Conservation (phyloP, 2,329 filamentous ascomycete genomes). For the Ampelomyces quisqualis region DNA sequence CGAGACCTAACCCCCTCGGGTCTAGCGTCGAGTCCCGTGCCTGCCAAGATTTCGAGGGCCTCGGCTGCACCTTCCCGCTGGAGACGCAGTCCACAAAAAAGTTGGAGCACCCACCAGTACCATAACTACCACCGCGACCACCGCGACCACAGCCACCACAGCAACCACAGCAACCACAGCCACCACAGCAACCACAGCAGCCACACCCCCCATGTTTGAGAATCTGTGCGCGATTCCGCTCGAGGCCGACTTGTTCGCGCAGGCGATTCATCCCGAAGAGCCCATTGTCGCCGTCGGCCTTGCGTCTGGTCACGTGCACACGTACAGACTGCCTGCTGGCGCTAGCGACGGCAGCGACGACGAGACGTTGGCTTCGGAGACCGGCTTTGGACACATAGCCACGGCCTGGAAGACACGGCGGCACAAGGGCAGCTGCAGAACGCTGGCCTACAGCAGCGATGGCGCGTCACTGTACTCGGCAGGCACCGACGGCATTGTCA, state of each 20-base stretch:
- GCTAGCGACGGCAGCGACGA: slow-evolving; percentile 51
- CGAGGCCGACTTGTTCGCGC: slow-evolving; percentile 80
- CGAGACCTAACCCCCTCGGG: no score
- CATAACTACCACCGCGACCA: not conserved
- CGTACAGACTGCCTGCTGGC: slow-evolving; percentile 69
- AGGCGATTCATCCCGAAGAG: slow-evolving; percentile 80
- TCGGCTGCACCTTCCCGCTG: slow-evolving; percentile 19
- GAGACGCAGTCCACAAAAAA: slow-evolving; percentile 27
- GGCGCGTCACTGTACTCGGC: slow-evolving; percentile 66
- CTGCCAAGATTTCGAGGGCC: slow-evolving; percentile 21
- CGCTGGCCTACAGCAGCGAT: slow-evolving; percentile 75
- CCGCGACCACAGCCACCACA: slow-evolving; percentile 8
- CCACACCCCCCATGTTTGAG: slow-evolving; percentile 69
- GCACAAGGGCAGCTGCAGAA: slow-evolving; percentile 92
- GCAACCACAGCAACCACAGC: slow-evolving; percentile 7
- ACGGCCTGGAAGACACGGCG: slow-evolving; percentile 82
- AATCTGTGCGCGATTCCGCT: slow-evolving; percentile 89
- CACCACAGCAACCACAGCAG: slow-evolving; percentile 4
- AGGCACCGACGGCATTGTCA: slow-evolving; percentile 64
- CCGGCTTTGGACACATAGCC: slow-evolving; percentile 74
- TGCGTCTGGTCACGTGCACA: slow-evolving; percentile 80
- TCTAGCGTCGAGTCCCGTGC: no score
- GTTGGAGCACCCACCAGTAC: slow-evolving; percentile 15
- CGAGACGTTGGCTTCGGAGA: slow-evolving; percentile 53
- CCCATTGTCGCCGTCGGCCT: slow-evolving; percentile 85